Base-by-base conservation (phyloP, 1,284 basidiomycete genomes). In the Ceratobasidium sp. region DNA sequence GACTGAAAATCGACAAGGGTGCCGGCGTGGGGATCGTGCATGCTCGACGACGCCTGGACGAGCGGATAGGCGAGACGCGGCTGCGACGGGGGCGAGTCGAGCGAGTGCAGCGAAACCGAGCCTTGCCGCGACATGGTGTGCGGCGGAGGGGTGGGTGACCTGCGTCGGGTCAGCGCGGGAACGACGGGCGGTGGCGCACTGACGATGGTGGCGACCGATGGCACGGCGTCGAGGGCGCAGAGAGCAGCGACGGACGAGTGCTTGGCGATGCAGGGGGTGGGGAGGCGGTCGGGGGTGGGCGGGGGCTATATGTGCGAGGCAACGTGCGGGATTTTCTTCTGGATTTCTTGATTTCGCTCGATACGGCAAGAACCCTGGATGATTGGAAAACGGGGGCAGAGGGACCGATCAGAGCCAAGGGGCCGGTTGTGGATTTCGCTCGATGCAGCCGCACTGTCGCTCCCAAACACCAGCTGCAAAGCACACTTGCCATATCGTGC, bases 61-160 rank as follows among this genome's bases (percentile, higher is more conserved):
- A 68, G 66, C 23, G 66, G 66, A 27, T 35, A 68, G 8, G 35
- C 66, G 50, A 68, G 66, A 41, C 50, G 66, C 62, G 73, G 18
- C 50, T 66, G 73, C 18, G 73, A 54, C 35, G 73, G 73, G 50
- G 73, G 73, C 62, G 73, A 74, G 57, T 74, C 46, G 71, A 74
- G 60, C 52, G 73, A 74, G 16, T 64, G 23, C 27, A 74, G 48
- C 44, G 71, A 74, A 7, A 48, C 57, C 18, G 70, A 73, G 71
- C 50, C 66, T 52, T 68, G 66, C 20, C 66, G 35, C 10, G 71
- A 74, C 30, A 35, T 7, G 60, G 55, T 46, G 30, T n/a, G 23
- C 66, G 54, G 38, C 35, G 38, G 54, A 68, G 35, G 66, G 48
- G 48, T 27, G 50, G 46, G n/a, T 52, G 66, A 20, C 62, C 48